Evolutionary conservation across 441 rosid genomes (phyloP).

Genomic region (Lepidium campestre): DNA sequence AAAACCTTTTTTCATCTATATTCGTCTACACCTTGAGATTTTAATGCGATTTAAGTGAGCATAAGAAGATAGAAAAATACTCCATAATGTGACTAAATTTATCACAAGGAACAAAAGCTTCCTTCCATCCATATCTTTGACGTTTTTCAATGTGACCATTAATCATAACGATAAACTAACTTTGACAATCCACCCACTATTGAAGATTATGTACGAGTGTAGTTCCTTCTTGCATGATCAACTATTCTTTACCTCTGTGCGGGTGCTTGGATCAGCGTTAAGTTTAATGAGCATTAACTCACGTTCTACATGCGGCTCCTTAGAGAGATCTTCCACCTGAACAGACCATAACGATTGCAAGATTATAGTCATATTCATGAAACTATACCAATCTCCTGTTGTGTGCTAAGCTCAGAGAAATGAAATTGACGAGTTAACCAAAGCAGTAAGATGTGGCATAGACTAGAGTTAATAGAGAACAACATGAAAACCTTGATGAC

Average conservation of each 20-base stretch:
- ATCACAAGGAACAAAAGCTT: neutral
- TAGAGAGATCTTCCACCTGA: constrained; percentile 87
- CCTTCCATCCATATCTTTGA: constrained; percentile 6
- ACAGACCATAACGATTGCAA: constrained; percentile 13
- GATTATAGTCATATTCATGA: constrained; percentile 3
- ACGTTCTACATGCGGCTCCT: constrained; percentile 90
- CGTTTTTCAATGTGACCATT: neutral
- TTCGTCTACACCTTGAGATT: neutral
- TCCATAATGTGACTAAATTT: neutral
- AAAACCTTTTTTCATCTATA: constrained; percentile 2
- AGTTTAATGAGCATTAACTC: constrained; percentile 88
- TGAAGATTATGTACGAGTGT: neutral
- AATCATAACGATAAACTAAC: neutral
- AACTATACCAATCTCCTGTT: neutral
- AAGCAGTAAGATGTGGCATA: neutral
- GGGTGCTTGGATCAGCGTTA: constrained; percentile 46
- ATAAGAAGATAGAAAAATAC: neutral
- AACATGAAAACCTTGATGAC: constrained; percentile 56
- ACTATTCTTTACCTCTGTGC: constrained; percentile 55
- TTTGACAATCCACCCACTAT: constrained; percentile 2
- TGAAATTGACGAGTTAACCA: neutral
- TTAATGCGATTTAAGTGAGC: constrained; percentile 7
- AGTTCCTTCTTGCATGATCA: neutral
- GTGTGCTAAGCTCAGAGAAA: neutral
- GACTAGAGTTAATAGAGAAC: neutral